phyloP scores from a whole-genome alignment of 148 eudicot species.

The Arctostaphylos glauca region DNA sequence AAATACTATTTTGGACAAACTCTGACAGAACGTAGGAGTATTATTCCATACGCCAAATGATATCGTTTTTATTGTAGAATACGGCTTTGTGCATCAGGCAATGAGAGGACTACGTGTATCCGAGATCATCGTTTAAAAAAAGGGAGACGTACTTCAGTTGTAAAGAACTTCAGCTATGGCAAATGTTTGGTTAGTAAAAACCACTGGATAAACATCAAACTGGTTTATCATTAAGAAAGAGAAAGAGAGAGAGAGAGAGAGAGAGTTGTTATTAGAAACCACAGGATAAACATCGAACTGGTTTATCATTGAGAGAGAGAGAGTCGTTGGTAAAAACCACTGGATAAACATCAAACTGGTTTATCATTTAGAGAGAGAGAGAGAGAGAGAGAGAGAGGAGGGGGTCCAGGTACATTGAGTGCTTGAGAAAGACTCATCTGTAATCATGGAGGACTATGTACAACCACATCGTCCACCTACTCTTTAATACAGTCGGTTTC shows the following conservation, averaged over 20 bases:
- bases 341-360: not conserved
- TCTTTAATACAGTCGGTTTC: not conserved
- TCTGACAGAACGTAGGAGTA: no score
- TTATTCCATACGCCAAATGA: no score
- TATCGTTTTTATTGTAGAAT: no score
- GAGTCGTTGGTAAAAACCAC: not conserved
- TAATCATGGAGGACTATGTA: slow-evolving; percentile 3
- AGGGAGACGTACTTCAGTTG: no score
- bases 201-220: not conserved
- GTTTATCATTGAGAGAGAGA: not conserved
- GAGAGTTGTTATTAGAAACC: no score
- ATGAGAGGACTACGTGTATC: no score
- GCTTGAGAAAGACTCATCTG: not conserved
- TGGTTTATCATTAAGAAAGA: not conserved
- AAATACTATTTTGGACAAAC: no score
- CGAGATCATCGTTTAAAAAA: no score
- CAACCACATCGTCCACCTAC: slow-evolving; percentile 7
- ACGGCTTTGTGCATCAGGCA: no score
- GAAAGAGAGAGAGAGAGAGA: not conserved
- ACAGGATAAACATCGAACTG: not conserved
- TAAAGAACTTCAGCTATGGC: no score
- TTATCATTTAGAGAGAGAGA: not conserved
- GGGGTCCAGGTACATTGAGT: not conserved
- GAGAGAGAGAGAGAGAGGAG: not conserved
- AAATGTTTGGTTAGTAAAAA: not conserved